Conservation (phyloP, 345 rosid species). For the Arabidopsis thaliana region TAIR10.1 NC_003075.7:13836001-13836500, state of each 20-base stretch:
- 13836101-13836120: conserved; percentile 84
- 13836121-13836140: conserved; percentile 88
- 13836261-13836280: conserved; percentile 58
- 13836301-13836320: conserved; percentile 70
- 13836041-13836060: conserved; percentile 72
- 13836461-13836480: conserved; percentile 37
- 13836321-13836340: conserved; percentile 77
- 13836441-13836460: conserved; percentile 40
- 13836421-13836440: conserved; percentile 24
- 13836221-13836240: conserved; percentile 85
- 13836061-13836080: conserved; percentile 75
- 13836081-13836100: conserved; percentile 78
- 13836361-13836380: conserved; percentile 68
- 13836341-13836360: conserved; percentile 79
- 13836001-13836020: conserved; percentile 69
- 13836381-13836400: conserved; percentile 81
- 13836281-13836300: conserved; percentile 95
- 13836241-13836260: conserved; percentile 72
- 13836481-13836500: conserved; percentile 5
- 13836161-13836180: conserved; percentile 59
- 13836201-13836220: conserved; percentile 63
- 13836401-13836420: conserved; percentile 63
- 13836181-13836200: conserved; percentile 55
- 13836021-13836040: conserved; percentile 60
- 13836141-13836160: conserved; percentile 78